Evolutionary conservation across 805 yeast species (phyloP), one percentile per base, ranked within the genome.

Genomic region (Candida golubevii): DNA sequence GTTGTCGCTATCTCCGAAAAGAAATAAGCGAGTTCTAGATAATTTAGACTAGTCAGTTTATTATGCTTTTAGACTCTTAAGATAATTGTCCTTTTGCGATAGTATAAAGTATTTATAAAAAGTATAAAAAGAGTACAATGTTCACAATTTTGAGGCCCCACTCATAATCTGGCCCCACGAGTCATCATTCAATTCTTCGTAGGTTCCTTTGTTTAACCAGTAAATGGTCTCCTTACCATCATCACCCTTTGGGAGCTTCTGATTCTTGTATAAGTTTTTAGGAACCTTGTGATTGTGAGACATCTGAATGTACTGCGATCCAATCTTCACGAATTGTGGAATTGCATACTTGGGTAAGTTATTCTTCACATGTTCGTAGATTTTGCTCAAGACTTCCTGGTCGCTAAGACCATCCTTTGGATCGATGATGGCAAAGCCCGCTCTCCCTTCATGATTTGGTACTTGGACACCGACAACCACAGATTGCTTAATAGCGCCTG

Each of bases 401-500:
- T 48, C 42, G 8, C 48, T 43, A 18, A 59, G 53, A 9, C 63
- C 69, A 12, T 72, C 74, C 9, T 60, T 57, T 4, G 82, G 75
- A 57, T 83, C 82, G 10, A 89, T 59, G 2, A 88, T 83, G 0
- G 93, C 95, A 62, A 85, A 87, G 0, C 98, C 97, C 11, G 96
- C 96, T 55, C 97, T 77, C 33, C 98, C 98, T 65, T 90, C 98
- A 58, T 90, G 95, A 42, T 82, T 75, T 5, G 91, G 93, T 8
- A 90, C 83, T 58, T 77, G 77, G 4, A 85, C 83, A 32, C 97
- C 97, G 42, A 93, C 97, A 18, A 90, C 96, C 37, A 88, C 89
- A 10, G 83, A 79, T 49, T 84, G 88, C 48, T 75, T 74, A 38
- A 85, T 68, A 6, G 62, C 62, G 36, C 64, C 58, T 6, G 74